Conservation (phyloP, 2,329 filamentous ascomycete species). For the Fusarium sp. region DNA sequence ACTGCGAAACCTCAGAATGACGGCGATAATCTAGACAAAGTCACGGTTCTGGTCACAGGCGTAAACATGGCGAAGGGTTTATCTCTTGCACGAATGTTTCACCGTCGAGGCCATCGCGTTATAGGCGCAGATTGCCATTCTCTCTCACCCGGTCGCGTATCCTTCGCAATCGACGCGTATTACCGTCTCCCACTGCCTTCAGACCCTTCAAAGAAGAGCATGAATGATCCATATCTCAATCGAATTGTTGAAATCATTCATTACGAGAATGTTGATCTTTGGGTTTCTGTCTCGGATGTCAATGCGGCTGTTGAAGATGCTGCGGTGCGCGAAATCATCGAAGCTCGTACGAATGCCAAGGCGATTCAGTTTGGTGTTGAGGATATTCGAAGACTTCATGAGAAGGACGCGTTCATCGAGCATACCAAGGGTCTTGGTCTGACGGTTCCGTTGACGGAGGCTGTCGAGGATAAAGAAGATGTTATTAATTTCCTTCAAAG, state of each 20-base stretch:
- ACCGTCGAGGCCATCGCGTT: slow-evolving; percentile 72
- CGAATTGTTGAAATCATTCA: slow-evolving; percentile 67
- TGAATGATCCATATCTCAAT: slow-evolving; percentile 62
- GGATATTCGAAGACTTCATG: slow-evolving; percentile 67
- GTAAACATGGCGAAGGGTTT: slow-evolving; percentile 78
- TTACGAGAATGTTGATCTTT: slow-evolving; percentile 71
- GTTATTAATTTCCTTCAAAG: slow-evolving; percentile 61
- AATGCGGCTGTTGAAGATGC: slow-evolving; percentile 73
- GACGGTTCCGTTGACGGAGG: slow-evolving; percentile 60
- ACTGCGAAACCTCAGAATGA: not conserved
- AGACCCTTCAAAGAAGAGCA: slow-evolving; percentile 1
- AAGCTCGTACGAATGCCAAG: slow-evolving; percentile 65
- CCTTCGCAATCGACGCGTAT: slow-evolving; percentile 64
- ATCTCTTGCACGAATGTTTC: slow-evolving; percentile 70
- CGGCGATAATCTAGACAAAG: slow-evolving; percentile 11
- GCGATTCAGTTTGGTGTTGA: slow-evolving; percentile 70
- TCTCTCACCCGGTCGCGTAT: slow-evolving; percentile 65
- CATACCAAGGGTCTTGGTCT: slow-evolving; percentile 65
- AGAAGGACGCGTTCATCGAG: slow-evolving; percentile 72
- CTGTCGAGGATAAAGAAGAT: slow-evolving; percentile 62
- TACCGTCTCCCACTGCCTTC: slow-evolving; percentile 53
- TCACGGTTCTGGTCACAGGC: slow-evolving; percentile 75
- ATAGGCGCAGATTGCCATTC: slow-evolving; percentile 74
- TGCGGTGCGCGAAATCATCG: slow-evolving; percentile 68
- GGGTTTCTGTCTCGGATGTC: slow-evolving; percentile 79